Evolutionary conservation across 2,329 filamentous ascomycete species (phyloP).

Genomic region (Rutstroemia sp.): DNA sequence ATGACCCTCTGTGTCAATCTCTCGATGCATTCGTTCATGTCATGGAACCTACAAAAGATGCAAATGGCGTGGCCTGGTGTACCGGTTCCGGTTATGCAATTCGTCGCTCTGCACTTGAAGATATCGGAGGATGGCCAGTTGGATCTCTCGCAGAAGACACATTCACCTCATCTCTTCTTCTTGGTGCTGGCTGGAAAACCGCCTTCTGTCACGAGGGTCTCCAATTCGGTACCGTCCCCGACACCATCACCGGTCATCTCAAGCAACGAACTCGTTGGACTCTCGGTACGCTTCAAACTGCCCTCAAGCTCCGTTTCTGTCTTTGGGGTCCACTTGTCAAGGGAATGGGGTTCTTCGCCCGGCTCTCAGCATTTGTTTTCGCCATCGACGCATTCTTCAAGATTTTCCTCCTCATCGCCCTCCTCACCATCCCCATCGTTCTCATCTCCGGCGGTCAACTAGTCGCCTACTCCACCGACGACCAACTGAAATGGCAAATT

Average conservation of each 20-base stretch:
- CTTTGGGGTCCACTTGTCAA: conserved; percentile 45
- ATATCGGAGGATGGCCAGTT: conserved; percentile 54
- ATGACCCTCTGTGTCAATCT: conserved; percentile 48
- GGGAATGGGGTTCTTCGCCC: conserved; percentile 48
- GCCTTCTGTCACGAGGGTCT: conserved; percentile 52
- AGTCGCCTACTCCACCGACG: conserved; percentile 45
- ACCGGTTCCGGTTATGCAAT: conserved; percentile 57
- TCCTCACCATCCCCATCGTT: conserved; percentile 53
- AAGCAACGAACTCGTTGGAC: conserved; percentile 50
- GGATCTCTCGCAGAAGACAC: conserved; percentile 55
- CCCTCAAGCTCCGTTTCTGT: conserved; percentile 53
- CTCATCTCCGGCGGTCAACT: conserved; percentile 48
- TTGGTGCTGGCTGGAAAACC: conserved; percentile 55
- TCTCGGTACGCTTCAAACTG: conserved; percentile 40
- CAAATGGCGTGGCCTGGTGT: conserved; percentile 49
- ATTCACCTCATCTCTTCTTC: conserved; percentile 49
- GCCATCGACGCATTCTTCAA: conserved; percentile 48
- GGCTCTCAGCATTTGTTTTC: conserved; percentile 52
- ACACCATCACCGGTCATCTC: conserved; percentile 46
- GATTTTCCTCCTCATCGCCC: conserved; percentile 44
- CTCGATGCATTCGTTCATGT: conserved; percentile 51
- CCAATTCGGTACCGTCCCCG: conserved; percentile 53
- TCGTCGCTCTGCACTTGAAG: conserved; percentile 50
- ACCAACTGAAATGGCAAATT: conserved; percentile 52
- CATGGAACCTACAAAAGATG: conserved; percentile 40